Conservation (phyloP, 1,284 basidiomycete genomes). For the Puccinia polysora region DNA sequence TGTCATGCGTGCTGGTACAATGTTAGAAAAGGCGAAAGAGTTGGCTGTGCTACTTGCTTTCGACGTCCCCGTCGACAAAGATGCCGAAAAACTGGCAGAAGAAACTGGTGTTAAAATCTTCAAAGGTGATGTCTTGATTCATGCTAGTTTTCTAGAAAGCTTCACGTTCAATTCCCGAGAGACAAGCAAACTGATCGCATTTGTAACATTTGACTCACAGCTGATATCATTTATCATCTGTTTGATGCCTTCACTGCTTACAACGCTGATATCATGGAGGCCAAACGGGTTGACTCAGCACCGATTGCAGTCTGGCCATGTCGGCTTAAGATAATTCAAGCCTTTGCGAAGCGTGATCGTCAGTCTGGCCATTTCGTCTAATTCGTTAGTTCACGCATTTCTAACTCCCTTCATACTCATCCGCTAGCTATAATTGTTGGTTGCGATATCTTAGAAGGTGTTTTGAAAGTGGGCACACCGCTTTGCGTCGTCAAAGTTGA, state of each 20-base stretch:
- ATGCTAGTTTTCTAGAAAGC: background rate
- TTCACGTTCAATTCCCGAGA: background rate
- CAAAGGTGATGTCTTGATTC: constrained; percentile 63
- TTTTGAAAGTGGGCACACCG: constrained; percentile 87
- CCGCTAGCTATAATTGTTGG: constrained; percentile 72
- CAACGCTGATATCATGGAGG: constrained; percentile 84
- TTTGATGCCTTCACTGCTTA: constrained; percentile 98
- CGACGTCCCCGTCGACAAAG: constrained; percentile 84
- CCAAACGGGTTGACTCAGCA: constrained; percentile 85
- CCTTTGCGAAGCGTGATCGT: constrained; percentile 93
- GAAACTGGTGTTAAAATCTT: constrained; percentile 91
- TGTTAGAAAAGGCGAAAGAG: constrained; percentile 95
- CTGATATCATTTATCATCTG: constrained; percentile 97
- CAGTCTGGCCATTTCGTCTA: constrained; percentile 51
- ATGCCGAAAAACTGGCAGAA: constrained; percentile 83
- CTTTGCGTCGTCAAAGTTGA: constrained; percentile 90
- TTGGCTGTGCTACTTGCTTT: constrained; percentile 93
- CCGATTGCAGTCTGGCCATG: constrained; percentile 97
- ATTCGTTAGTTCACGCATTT: background rate
- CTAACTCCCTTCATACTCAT: background rate
- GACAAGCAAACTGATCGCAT: constrained; percentile 8
- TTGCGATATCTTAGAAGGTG: constrained; percentile 92
- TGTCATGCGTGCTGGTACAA: constrained; percentile 83
- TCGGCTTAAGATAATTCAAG: constrained; percentile 82
- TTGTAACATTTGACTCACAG: constrained; percentile 58